Percentiles rank a stretch among this genome's conserved stretches.
Conservation (phyloP, 352 stramenopile genomes). For the Paralagenidium karlingii region DNA sequence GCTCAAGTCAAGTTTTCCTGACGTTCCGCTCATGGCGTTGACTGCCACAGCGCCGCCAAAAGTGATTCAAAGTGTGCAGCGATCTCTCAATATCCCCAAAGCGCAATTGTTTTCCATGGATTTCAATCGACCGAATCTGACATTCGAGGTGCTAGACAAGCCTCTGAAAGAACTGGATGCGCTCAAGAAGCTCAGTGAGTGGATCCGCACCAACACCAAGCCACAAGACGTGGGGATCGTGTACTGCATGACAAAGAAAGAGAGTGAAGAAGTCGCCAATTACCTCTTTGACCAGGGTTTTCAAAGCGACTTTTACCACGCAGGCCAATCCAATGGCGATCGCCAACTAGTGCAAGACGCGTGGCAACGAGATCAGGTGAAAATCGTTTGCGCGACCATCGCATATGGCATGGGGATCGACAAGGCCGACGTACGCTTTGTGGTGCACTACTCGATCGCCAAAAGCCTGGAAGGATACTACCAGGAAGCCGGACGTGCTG, state of each 20-base stretch:
- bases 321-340: conserved; percentile 38
- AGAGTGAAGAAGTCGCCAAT: conserved; percentile 81
- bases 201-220: conserved; percentile 24
- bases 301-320: conserved; percentile 83
- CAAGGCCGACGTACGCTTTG: conserved; percentile 87
- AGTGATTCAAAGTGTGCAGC: conserved; percentile 61
- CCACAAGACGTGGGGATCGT: conserved; percentile 79
- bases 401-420: conserved; percentile 92
- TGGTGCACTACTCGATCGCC: conserved; percentile 81
- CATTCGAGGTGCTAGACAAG: conserved; percentile 80
- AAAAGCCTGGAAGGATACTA: conserved; percentile 96
- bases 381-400: conserved; percentile 90
- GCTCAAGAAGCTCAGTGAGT: conserved; percentile 30
- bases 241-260: conserved; percentile 87
- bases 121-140: conserved; percentile 86
- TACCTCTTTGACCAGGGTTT: conserved; percentile 64
- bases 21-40: conserved; percentile 83
- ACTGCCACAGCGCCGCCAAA: conserved; percentile 78
- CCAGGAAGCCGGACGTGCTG: conserved; percentile 93
- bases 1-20: conserved; percentile 88
- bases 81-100: conserved; percentile 51
- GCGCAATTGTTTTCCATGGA: conserved; percentile 83
- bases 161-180: conserved; percentile 26
- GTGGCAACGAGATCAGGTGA: conserved; percentile 35
- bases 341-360: conserved; percentile 49